Evolutionary conservation across 331 rosid genomes (phyloP).

Genomic region (Erythrophleum ivorense): DNA sequence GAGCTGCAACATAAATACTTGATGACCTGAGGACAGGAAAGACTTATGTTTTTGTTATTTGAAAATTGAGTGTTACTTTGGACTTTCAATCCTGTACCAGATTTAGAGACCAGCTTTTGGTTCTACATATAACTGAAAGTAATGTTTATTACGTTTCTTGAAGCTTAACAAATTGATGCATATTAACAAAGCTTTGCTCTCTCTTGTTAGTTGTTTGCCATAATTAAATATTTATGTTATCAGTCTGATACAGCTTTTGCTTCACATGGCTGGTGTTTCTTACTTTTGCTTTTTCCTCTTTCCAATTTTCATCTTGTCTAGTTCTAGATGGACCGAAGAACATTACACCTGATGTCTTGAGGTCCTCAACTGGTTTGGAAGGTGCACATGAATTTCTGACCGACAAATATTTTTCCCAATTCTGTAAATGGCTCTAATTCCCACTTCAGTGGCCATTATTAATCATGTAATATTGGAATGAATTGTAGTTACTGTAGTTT

Average conservation of each 20-base stretch:
- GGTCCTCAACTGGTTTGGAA: constrained; percentile 87
- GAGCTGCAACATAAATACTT: background rate
- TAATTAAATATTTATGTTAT: constrained; percentile 13
- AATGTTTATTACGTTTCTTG: constrained; percentile 9
- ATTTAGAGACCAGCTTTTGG: background rate
- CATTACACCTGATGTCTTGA: constrained; percentile 77
- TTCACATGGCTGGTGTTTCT: constrained; percentile 21
- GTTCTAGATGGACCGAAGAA: constrained; percentile 87
- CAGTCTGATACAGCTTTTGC: constrained; percentile 24
- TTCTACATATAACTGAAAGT: constrained; percentile 4
- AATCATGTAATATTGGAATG: constrained; percentile 22
- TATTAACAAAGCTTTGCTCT: constrained; percentile 16
- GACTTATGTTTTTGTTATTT: background rate
- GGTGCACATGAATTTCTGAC: constrained; percentile 53
- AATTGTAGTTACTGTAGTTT: constrained; percentile 17
- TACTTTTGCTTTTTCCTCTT: background rate
- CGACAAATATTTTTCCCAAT: constrained; percentile 20
- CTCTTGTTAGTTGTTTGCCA: constrained; percentile 21
- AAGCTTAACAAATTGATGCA: constrained; percentile 2
- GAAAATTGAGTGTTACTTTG: constrained; percentile 1
- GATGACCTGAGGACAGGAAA: background rate
- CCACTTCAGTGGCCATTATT: background rate
- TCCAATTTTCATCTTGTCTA: constrained; percentile 41
- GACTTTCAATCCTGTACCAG: background rate
- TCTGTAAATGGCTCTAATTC: constrained; percentile 28